These are phyloP conservation scores for Silene conica DNA, from an alignment of 148 eudicot genomes.

Conservation along the genomic window DNA sequence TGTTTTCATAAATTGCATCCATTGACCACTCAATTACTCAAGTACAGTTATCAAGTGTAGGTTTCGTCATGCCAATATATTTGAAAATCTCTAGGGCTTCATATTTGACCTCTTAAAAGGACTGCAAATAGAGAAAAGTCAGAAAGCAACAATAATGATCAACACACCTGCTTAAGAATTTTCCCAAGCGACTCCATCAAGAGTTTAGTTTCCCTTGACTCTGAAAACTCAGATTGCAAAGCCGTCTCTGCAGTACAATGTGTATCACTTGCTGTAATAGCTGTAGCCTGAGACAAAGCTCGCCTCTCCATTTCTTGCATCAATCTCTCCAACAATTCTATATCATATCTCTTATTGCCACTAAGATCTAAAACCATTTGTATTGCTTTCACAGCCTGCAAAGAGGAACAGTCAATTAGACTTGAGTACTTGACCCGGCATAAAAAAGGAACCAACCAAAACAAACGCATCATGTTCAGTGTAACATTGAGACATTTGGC, in stretches of 20 bases:
- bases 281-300: slow-evolving; percentile 24
- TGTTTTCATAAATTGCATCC: not conserved
- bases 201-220: slow-evolving; percentile 46
- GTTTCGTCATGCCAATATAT: not conserved
- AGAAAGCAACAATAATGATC: not conserved
- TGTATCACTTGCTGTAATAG: slow-evolving; percentile 16
- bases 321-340: slow-evolving; percentile 59
- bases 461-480: not conserved
- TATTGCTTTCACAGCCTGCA: slow-evolving; percentile 76
- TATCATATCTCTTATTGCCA: slow-evolving; percentile 52
- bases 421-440: not conserved
- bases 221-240: slow-evolving; percentile 29
- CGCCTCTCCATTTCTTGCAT: slow-evolving; percentile 67
- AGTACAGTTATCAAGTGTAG: not conserved
- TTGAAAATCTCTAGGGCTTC: not conserved
- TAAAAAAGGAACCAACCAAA: not conserved
- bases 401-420: not conserved
- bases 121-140: slow-evolving; percentile 3
- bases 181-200: slow-evolving; percentile 73
- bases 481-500: not conserved
- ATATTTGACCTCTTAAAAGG: not conserved
- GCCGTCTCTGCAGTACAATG: slow-evolving; percentile 21
- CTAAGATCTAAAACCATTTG: slow-evolving; percentile 66
- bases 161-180: slow-evolving; percentile 57
- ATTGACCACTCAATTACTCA: not conserved